Base-by-base conservation (phyloP, 2,329 filamentous ascomycete genomes). In the Exophiala sp. region DNA sequence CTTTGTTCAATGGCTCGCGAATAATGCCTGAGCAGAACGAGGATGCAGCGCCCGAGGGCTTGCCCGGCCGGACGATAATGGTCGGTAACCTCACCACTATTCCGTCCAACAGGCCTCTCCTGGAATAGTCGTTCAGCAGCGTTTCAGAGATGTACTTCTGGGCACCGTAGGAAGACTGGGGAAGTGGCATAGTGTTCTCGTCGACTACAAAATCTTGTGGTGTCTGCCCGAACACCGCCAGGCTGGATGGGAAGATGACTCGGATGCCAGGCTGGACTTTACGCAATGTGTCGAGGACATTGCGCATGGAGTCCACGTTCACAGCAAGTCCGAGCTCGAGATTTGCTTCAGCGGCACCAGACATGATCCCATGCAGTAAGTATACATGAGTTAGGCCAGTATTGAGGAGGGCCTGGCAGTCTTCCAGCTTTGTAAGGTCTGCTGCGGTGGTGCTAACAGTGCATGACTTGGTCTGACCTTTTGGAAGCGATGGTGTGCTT, bases 311-410 rank as follows among this genome's bases (percentile, higher is more conserved):
- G 61, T 85, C 78, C 45, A 86, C 74, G 65, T 86, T 86, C 47
- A 85, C 81, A 55, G 83, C 16, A 18, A 18, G 72, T 2, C 80
- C 82, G 1, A 83, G 71, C 45, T 81, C 78, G 55, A 81, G 81
- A 68, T 84, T 76, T 36, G 79, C 78, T 68, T 85, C 83, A 11
- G 81, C 79, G 6, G 81, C 81, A 8, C 78, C 78, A 0, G 82
- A 85, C 83, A 86, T 86, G 72, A 86, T 83, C 58, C 83, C 83
- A 67, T 86, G 83, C 65, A 86, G 80, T 61, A 83, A 73, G 69
- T 18, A 18, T 18, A 18, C 16, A 18, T 18, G 16, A 18, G 16
- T 18, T 18, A 18, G 16, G 16, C 3, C 16, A 18, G 16, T 2
- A 18, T 18, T 18, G 16, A 18, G 16, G 16, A 18, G 16, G 3